Base-by-base conservation (phyloP, 1,284 basidiomycete species). In the Pseudozyma pruni region DNA sequence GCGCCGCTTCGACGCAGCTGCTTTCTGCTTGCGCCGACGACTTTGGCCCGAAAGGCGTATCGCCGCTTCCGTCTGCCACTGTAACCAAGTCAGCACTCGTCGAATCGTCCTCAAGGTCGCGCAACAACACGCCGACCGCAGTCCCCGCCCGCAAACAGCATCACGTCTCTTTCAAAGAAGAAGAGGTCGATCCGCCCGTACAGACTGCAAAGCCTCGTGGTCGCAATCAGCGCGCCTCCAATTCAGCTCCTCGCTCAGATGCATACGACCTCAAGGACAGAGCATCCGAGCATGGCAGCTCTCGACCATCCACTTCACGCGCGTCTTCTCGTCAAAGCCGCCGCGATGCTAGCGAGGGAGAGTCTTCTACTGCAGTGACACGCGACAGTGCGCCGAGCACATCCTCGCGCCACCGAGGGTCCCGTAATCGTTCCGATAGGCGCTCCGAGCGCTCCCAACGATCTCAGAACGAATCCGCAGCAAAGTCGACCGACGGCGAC, bases 111-210 rank as follows among this genome's bases (percentile, higher is more conserved):
- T 51, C 48, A 37, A 59, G 43, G 29, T 37, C 51, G 29, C 56
- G 51, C 29, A 35, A 46, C 34, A 11, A 42, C 4, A 17, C 25
- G n/a, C 50, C 51, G 0, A 20, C 23, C 14, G 20, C 43, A 8
- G 31, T 47, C 9, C 47, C 56, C 13, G 19, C 55, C 16, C 61
- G 56, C 39, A 66, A 66, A 29, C 67, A 63, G 39, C 60, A 70
- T 31, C 67, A 63, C 47, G 67, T 70, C 41, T 70, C 67, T 4
- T 70, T 70, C 41, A 56, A 70, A 22, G 67, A 70, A 7, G 46
- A 70, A 7, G 46, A 63, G n/a, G 27, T 50, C 2, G 59, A 59
- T 4, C 37, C 50, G 13, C 20, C 55, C 9, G 22, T 50, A 17
- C 56, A 45, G n/a, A 54, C 13, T 16, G 25, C 42, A 20, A 58